Conservation (phyloP, 2,329 filamentous ascomycete species). For the Colletotrichum musicola region DNA sequence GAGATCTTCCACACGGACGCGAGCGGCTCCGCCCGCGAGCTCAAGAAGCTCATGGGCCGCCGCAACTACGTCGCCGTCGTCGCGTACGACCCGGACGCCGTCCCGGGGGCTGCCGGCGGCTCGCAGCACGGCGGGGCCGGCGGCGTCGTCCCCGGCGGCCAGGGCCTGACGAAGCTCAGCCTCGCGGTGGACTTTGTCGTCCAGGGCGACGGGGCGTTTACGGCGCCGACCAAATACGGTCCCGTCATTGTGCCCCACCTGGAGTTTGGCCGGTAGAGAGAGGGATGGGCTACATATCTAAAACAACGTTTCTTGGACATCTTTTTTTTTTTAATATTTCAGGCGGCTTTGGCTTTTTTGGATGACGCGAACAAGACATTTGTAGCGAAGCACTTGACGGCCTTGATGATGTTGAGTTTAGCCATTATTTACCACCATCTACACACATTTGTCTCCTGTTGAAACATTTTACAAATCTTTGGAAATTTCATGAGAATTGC, state of each 20-base stretch:
- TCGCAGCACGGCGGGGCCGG: conserved; percentile 45
- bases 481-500: too few species aligned
- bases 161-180: conserved; percentile 76
- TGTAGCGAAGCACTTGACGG: conserved; percentile 22
- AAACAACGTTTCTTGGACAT: conserved; percentile 22
- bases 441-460: too few species aligned
- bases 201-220: conserved; percentile 87
- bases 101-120: conserved; percentile 47
- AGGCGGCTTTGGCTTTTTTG: conserved; percentile 1
- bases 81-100: conserved; percentile 90
- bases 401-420: conserved; percentile 6
- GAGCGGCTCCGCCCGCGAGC: conserved; percentile 82
- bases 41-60: conserved; percentile 92
- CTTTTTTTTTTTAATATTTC: conserved; percentile 7
- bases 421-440: not conserved
- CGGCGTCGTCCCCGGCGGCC: conserved; percentile 45
- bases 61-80: conserved; percentile 94
- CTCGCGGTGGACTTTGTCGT: conserved; percentile 97
- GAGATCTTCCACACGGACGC: conserved; percentile 98
- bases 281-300: not conserved
- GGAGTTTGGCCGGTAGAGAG: conserved; percentile 78
- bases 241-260: conserved; percentile 94
- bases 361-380: not conserved
- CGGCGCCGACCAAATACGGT: conserved; percentile 91
- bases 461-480: too few species aligned